Percentiles rank a stretch among this genome's conserved stretches.
Evolutionary conservation across 164 flowering plant genomes (phyloP).

Genomic region (Saururus chinensis): DNA sequence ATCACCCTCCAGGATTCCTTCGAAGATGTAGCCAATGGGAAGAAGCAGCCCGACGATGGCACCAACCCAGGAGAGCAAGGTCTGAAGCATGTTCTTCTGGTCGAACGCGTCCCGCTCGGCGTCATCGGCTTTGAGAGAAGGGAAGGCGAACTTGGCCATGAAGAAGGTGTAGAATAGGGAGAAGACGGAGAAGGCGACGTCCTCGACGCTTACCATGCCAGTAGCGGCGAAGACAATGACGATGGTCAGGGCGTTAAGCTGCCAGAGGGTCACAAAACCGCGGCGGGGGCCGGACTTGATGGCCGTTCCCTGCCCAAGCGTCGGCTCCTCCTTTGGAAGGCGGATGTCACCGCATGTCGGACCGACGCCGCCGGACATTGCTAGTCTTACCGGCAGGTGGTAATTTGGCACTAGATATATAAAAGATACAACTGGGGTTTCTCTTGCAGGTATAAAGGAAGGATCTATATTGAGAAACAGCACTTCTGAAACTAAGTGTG

Average conservation of each 20-base stretch:
- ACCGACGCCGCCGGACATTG: slow-evolving; percentile 2
- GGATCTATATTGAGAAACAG: no score
- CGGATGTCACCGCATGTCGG: background rate
- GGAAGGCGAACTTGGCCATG: slow-evolving; percentile 21
- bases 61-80: slow-evolving; percentile 25
- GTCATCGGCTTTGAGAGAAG: slow-evolving; percentile 1
- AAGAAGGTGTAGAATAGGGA: slow-evolving; percentile 23
- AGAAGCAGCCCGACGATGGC: slow-evolving; percentile 50
- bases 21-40: slow-evolving; percentile 57
- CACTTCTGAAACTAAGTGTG: no score
- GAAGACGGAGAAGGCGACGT: slow-evolving; percentile 25
- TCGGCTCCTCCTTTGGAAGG: background rate
- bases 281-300: background rate
- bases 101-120: slow-evolving; percentile 29
- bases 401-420: background rate
- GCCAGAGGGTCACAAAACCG: slow-evolving; percentile 30
- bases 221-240: slow-evolving; percentile 24
- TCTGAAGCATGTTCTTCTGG: slow-evolving; percentile 23
- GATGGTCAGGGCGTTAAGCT: slow-evolving; percentile 25
- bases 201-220: slow-evolving; percentile 31
- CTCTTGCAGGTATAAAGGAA: no score
- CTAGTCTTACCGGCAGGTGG: background rate
- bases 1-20: slow-evolving; percentile 52
- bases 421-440: no score
- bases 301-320: background rate